Conservation (phyloP, 2,329 filamentous ascomycete species). For the Daldinia sp. region DNA sequence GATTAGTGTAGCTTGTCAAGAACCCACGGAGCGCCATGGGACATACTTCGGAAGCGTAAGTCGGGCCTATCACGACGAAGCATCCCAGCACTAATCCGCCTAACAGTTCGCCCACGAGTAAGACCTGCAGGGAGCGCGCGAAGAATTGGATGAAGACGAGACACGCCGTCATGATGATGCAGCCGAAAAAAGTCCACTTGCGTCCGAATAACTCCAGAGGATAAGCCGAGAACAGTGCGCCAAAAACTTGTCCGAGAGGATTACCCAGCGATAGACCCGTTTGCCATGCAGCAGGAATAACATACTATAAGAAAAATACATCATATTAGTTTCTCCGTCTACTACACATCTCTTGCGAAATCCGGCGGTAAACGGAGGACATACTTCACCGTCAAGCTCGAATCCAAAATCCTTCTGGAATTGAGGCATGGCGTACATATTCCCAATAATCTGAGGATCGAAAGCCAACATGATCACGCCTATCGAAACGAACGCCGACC, state of each 20-base stretch:
- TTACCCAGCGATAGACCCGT: constrained; percentile 61
- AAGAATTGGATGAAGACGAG: constrained; percentile 72
- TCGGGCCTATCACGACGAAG: constrained; percentile 65
- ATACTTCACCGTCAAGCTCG: constrained; percentile 44
- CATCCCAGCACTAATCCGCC: constrained; percentile 68
- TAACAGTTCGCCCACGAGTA: constrained; percentile 69
- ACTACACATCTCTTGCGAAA: background rate
- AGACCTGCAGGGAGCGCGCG: constrained; percentile 60
- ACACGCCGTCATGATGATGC: constrained; percentile 55
- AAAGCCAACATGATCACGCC: constrained; percentile 70
- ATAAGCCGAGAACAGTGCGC: constrained; percentile 59
- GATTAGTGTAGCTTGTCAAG: constrained; percentile 66
- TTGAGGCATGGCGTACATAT: constrained; percentile 59
- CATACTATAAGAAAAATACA: constrained; percentile 33
- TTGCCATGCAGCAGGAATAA: constrained; percentile 54
- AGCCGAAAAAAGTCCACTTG: constrained; percentile 55
- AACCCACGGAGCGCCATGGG: constrained; percentile 65
- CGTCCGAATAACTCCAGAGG: constrained; percentile 57
- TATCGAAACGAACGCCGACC: constrained; percentile 67
- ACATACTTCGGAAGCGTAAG: constrained; percentile 69
- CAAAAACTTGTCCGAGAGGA: constrained; percentile 64
- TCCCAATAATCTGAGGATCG: constrained; percentile 70
- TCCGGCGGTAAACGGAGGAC: constrained; percentile 15
- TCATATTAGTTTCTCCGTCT: background rate
- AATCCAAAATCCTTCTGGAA: constrained; percentile 48